phyloP scores from a whole-genome alignment of 108 stramenopile genomes.

The Epithemia pelagica region DNA sequence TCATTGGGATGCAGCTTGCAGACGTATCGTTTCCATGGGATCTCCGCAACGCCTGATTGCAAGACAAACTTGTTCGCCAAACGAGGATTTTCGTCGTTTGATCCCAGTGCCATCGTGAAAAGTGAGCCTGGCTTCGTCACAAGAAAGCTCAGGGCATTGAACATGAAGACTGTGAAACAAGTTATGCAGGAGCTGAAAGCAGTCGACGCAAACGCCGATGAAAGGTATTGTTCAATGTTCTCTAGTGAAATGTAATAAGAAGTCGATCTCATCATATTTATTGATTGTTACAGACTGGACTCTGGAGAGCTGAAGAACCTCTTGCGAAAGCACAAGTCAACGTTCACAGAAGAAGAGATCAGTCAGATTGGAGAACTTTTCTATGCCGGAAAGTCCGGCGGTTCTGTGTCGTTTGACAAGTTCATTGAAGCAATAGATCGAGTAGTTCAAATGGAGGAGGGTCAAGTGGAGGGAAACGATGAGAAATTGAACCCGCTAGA shows the following conservation, averaged over 20 bases:
- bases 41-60: no score
- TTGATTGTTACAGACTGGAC: slow-evolving; percentile 32
- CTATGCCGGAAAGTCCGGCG: slow-evolving; percentile 57
- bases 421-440: slow-evolving; percentile 55
- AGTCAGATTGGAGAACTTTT: slow-evolving; percentile 62
- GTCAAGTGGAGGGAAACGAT: slow-evolving; percentile 1
- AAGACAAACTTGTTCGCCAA: not conserved
- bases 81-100: not conserved
- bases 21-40: no score
- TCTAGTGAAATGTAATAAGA: not conserved
- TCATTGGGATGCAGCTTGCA: no score
- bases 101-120: not conserved
- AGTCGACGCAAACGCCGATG: slow-evolving; percentile 43
- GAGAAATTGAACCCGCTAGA: slow-evolving; percentile 11
- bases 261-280: not conserved
- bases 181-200: slow-evolving; percentile 63
- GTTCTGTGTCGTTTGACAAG: slow-evolving; percentile 36
- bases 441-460: slow-evolving; percentile 5
- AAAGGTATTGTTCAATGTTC: slow-evolving; percentile 16
- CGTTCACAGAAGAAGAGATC: slow-evolving; percentile 70
- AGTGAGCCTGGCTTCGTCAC: not conserved
- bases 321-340: slow-evolving; percentile 38
- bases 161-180: slow-evolving; percentile 45
- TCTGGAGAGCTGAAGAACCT: slow-evolving; percentile 60
- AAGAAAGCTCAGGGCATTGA: slow-evolving; percentile 12